Base-by-base conservation (phyloP, 176 grass and related monocot species). In the Phoenix roebelenii region DNA sequence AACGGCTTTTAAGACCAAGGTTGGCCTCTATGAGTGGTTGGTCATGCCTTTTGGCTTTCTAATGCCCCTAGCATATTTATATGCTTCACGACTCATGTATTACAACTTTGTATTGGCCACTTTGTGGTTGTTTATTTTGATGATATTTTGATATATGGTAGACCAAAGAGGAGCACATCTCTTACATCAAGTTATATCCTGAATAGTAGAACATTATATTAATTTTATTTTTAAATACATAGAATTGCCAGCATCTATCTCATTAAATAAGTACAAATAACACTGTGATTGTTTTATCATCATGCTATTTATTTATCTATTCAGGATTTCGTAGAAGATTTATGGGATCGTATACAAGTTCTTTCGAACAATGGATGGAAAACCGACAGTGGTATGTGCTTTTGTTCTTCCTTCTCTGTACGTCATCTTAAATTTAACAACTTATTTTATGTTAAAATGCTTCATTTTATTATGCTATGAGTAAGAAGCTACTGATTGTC, bases 251-350 rank as follows among this genome's bases (percentile, higher is more conserved):
- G 5, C 5, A 32, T 32, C 29, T 32, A 32, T 32, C 5, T 32
- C 29, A 32, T 5, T 32, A 32, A 7, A 32, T 7, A 32, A 32
- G 29, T 32, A 32, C 29, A 7, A 32, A 32, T 5, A 1, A 4
- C 29, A 32, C 5, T 32, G 4, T 7, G 5, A 32, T 32, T 32
- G 29, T 32, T 32, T 32, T 32, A 7, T 32, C 29, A 32, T 32
- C 29, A 32, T 32, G 5, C 29, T 32, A 32, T 32, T 5, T 23
- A 4, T n/a, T 25, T n/a, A 22, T 60, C 62, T 50, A 70, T 56
- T 65, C 69, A 96, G 92, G 92, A 96, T 88, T 96, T 90, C 57
- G 67, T 96, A 20, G 92, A 96, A 90, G 92, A 96, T 84, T 69
- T 96, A 54, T 96, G 92, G 87, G 87, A 90, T 54, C 81, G 69